Percentiles rank a stretch among this genome's conserved stretches.
Evolutionary conservation across 2,329 filamentous ascomycete genomes (phyloP).

Genomic region (Diaporthe citrichinensis): DNA sequence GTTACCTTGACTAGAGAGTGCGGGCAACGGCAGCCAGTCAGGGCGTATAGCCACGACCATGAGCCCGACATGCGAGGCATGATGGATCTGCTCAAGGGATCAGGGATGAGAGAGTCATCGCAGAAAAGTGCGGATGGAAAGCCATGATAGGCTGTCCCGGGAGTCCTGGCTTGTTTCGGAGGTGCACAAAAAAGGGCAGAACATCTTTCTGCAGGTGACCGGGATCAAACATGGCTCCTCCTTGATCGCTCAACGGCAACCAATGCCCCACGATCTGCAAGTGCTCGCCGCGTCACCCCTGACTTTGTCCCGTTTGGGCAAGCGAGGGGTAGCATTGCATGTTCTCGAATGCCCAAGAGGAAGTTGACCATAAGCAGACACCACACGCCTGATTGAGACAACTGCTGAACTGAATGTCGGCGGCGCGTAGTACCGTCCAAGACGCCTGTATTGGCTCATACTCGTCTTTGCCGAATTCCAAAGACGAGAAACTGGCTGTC

Average conservation of each 20-base stretch:
- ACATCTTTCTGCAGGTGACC: conserved; percentile 42
- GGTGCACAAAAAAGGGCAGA: conserved; percentile 47
- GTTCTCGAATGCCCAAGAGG: conserved; percentile 11
- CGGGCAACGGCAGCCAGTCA: conserved; percentile 51
- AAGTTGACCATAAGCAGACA: conserved; percentile 4
- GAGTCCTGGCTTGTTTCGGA: conserved; percentile 52
- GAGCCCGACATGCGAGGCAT: conserved; percentile 56
- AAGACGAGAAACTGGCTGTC: not conserved
- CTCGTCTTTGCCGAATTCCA: not conserved
- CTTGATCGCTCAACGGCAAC: conserved; percentile 35
- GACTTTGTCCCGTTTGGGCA: conserved; percentile 42
- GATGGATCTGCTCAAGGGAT: conserved; percentile 52
- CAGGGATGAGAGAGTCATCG: conserved; percentile 45
- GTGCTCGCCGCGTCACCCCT: conserved; percentile 42
- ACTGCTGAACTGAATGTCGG: not conserved
- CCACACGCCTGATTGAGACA: not conserved
- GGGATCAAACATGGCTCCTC: conserved; percentile 30
- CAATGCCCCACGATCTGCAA: conserved; percentile 39
- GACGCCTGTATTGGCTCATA: not conserved
- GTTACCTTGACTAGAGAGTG: conserved; percentile 44
- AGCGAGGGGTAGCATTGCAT: conserved; percentile 33
- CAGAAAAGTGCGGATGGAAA: conserved; percentile 40
- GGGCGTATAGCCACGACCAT: conserved; percentile 52
- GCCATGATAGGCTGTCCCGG: conserved; percentile 50
- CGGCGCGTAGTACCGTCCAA: not conserved